Base-by-base conservation (phyloP, 2,329 filamentous ascomycete genomes). In the Colletotrichum cereale region DNA sequence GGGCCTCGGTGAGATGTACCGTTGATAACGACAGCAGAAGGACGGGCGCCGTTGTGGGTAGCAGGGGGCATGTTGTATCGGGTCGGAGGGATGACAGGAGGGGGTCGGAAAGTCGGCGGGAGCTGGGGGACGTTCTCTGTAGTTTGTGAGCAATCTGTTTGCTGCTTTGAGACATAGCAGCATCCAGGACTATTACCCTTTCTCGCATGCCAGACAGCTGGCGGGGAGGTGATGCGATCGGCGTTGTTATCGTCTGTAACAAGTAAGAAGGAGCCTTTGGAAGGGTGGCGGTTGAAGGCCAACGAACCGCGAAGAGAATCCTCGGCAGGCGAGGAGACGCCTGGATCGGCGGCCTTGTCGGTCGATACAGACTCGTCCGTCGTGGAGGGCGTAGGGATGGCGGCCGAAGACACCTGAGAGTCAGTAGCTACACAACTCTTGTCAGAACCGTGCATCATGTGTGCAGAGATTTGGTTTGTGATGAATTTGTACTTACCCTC, bases 41-140 rank as follows among this genome's bases (percentile, higher is more conserved):
- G 74, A 55, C 79, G 78, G 56, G 60, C 5, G 44, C 76, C 76
- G n/a, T 71, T 73, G 42, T 75, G 74, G 14, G 66, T 61, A 18
- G 62, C 57, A 34, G 73, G 73, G 26, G 77, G 83, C 80, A 85
- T 82, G 70, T 84, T 82, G 75, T 84, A 84, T 74, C 78, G 79
- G 38, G 78, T 76, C 6, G 80, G 78, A 29, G 81, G 78, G 10
- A 80, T 75, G 67, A 77, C 75, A 2, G 80, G 76, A 31, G 77
- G 80, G 34, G 77, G 80, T 66, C 77, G 78, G 47, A 74, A 67
- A n/a, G 65, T 50, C 24, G 63, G 34, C 6, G 56, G 58, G 10
- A 36, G 44, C 38, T 69, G 58, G 16, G n/a, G 21, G 21, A 34
- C 18, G 14, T 69, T 64, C 11, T 72, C 69, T 72, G 66, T 16